These are phyloP conservation scores for Lichenothelia convexa DNA, from an alignment of 495 filamentous ascomycete species.

Conservation along the genomic window DNA sequence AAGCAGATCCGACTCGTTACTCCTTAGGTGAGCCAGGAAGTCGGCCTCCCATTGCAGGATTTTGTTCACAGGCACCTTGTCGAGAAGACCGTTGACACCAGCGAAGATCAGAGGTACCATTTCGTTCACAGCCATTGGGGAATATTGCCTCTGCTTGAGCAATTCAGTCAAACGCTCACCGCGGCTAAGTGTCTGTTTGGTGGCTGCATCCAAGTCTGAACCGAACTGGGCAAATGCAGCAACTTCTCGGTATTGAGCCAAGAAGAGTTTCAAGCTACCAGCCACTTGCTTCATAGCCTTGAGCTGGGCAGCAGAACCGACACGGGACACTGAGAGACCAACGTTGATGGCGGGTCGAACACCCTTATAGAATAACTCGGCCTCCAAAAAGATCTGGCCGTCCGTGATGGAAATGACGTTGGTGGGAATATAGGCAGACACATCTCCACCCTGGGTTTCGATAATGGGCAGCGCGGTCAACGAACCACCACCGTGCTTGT, in stretches of 20 bases:
- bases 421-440: slow-evolving; percentile 99
- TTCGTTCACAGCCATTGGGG: slow-evolving; percentile 95
- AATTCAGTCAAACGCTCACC: slow-evolving; percentile 98
- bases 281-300: slow-evolving; percentile 99
- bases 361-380: slow-evolving; percentile 99
- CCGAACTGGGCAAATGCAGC: slow-evolving; percentile 99
- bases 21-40: slow-evolving; percentile 79
- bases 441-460: slow-evolving; percentile 99
- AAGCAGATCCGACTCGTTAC: slow-evolving; percentile 67
- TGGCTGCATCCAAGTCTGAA: slow-evolving; percentile 96
- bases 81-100: slow-evolving; percentile 93
- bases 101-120: slow-evolving; percentile 99
- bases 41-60: slow-evolving; percentile 84
- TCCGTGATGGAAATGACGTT: slow-evolving; percentile 99
- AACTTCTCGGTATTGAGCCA: slow-evolving; percentile 99
- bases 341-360: slow-evolving; percentile 99
- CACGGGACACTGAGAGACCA: slow-evolving; percentile 99
- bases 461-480: slow-evolving; percentile 96
- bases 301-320: slow-evolving; percentile 97
- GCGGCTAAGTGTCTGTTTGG: slow-evolving; percentile 96
- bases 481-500: slow-evolving; percentile 89
- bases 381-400: slow-evolving; percentile 98
- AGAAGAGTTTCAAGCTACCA: slow-evolving; percentile 98
- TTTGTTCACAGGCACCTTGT: slow-evolving; percentile 69
- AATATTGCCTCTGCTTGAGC: slow-evolving; percentile 99